Base-by-base conservation (phyloP, 2,329 filamentous ascomycete species). In the Chaetomium sp. region DNA sequence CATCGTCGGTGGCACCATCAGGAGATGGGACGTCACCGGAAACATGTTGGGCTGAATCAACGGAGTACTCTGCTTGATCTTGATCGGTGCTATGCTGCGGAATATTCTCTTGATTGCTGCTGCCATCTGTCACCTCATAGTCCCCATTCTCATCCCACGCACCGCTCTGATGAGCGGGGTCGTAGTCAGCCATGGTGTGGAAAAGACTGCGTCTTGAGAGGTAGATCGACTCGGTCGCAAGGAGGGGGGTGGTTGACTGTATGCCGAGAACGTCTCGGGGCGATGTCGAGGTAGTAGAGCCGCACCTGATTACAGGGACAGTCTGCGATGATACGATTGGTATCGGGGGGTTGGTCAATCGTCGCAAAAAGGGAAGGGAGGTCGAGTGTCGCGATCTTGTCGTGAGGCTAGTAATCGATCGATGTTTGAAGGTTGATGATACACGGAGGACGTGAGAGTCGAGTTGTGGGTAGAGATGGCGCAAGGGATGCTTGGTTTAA, bases 51-150 rank as follows among this genome's bases (percentile, higher is more conserved):
- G 78, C 75, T 75, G 77, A 76, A 71, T 78, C 79, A 79, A 77
- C 75, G 73, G 76, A 75, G 69, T 76, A 75, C 70, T 75, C 71
- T 74, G 74, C 79, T 80, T 83, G 78, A 77, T 78, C 79, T 79
- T 84, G 77, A 78, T 70, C 77, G 75, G 82, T 81, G 78, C 81
- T 84, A 81, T 81, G 78, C 77, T 83, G 80, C 77, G 83, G 80
- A 77, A 74, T 79, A 77, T 83, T 54, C 31, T 71, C 80, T 74
- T 79, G 79, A 75, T 83, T 79, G 77, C 81, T 79, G 77, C 81
- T 81, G 76, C 85, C 86, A 77, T 85, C 81, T 72, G 82, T 81
- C 73, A 80, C 79, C 72, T 78, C 82, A 76, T 81, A 81, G 77
- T 82, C 81, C 78, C 81, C 76, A 74, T 76, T 79, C 75, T 82